Conservation (phyloP, 306 rosid species). For the Boehmeria nivea region DNA sequence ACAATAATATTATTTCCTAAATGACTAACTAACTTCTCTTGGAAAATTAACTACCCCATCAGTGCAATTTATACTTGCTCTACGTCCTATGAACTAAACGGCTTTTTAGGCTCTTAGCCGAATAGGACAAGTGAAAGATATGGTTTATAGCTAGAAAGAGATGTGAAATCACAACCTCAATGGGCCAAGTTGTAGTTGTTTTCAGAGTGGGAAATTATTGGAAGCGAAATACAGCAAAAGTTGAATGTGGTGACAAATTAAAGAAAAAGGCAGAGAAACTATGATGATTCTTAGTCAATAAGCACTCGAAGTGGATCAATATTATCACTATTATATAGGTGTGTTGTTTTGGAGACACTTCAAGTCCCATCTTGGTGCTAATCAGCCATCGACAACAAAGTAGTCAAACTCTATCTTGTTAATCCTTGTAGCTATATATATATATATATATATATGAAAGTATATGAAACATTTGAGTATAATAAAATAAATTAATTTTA, state of each 20-base stretch:
- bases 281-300: conserved; percentile 16
- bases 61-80: conserved; percentile 4
- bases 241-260: conserved; percentile 3
- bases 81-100: not conserved
- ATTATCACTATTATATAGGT: not conserved
- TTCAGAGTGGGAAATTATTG: not conserved
- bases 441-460: too few species aligned
- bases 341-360: not conserved
- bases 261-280: not conserved
- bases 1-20: conserved; percentile 8
- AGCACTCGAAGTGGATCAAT: conserved; percentile 7
- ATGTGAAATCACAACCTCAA: not conserved
- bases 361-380: not conserved
- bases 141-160: too few species aligned
- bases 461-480: too few species aligned
- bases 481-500: too few species aligned
- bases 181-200: not conserved
- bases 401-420: not conserved
- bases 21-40: not conserved
- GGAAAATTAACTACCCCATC: not conserved
- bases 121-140: not conserved
- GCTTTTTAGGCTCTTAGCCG: not conserved
- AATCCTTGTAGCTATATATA: too few species aligned
- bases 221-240: not conserved
- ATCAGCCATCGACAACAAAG: not conserved